Percentiles rank a stretch among this genome's conserved stretches.
Evolutionary conservation across 495 filamentous ascomycete genomes (phyloP).

Genomic region (Aspergillus homomorphus): DNA sequence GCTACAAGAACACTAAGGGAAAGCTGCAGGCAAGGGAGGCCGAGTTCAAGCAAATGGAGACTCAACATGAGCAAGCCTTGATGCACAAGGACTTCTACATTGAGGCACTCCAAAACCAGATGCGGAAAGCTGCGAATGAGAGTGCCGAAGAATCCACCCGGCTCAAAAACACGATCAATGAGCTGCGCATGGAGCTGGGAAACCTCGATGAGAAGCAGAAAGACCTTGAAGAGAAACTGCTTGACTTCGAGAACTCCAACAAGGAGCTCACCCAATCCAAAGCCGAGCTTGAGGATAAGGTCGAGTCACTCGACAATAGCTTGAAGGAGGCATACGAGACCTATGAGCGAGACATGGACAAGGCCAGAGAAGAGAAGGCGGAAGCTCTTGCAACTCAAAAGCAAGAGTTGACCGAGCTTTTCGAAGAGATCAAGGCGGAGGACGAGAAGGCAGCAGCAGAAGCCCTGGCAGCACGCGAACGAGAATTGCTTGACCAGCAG

Average conservation of each 20-base stretch:
- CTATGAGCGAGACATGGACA: constrained; percentile 37
- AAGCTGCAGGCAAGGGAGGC: constrained; percentile 43
- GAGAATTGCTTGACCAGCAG: constrained; percentile 35
- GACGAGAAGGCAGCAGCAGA: constrained; percentile 43
- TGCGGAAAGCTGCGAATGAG: constrained; percentile 51
- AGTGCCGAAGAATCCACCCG: constrained; percentile 46
- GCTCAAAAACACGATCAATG: constrained; percentile 47
- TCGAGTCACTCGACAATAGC: constrained; percentile 48
- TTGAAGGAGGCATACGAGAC: constrained; percentile 40
- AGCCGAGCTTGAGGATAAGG: constrained; percentile 46
- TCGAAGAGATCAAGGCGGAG: constrained; percentile 49
- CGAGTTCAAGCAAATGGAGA: constrained; percentile 45
- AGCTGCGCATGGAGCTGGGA: constrained; percentile 54
- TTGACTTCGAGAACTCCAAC: constrained; percentile 38
- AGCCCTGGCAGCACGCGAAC: constrained; percentile 38
- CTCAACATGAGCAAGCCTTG: constrained; percentile 44
- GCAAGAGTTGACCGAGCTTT: constrained; percentile 43
- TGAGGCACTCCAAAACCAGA: constrained; percentile 49
- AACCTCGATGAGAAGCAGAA: constrained; percentile 55
- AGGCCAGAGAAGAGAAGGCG: constrained; percentile 40
- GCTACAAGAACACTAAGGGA: constrained; percentile 45
- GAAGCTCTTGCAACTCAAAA: constrained; percentile 39
- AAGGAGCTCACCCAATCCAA: constrained; percentile 40
- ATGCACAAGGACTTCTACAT: constrained; percentile 55
- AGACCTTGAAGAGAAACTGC: constrained; percentile 45